Evolutionary conservation across 192 early-diverging fungal genomes (phyloP).

Genomic region (Coemansia sp.): DNA sequence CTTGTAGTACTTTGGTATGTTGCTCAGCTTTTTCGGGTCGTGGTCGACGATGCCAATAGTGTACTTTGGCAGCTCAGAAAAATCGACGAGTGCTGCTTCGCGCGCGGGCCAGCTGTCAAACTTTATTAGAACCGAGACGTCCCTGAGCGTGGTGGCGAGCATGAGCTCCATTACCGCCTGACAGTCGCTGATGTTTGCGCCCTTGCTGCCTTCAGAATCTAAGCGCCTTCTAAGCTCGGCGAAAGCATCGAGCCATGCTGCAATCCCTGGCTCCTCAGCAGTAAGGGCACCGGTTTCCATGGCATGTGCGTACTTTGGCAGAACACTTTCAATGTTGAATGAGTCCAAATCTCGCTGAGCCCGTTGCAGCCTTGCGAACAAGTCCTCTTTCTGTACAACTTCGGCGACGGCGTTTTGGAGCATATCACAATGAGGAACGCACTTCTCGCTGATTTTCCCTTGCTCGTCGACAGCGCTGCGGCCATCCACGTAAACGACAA

Average conservation of each 20-base stretch:
- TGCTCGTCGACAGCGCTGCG: conserved; percentile 1
- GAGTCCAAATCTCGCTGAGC: conserved; percentile 61
- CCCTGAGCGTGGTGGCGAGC: conserved; percentile 75
- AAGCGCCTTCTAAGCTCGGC: conserved; percentile 11
- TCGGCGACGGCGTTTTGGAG: conserved; percentile 33
- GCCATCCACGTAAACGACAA: conserved; percentile 56
- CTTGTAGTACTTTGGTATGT: conserved; percentile 57
- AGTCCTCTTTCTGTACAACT: conserved; percentile 50
- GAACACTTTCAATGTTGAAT: conserved; percentile 62
- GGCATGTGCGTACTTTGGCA: conserved; percentile 30
- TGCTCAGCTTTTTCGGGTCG: conserved; percentile 69
- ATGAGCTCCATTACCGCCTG: conserved; percentile 69
- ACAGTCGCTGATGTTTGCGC: conserved; percentile 10
- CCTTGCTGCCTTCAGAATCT: not conserved
- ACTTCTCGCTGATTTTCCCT: conserved; percentile 3
- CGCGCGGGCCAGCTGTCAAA: conserved; percentile 20
- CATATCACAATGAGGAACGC: conserved; percentile 16
- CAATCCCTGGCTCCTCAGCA: conserved; percentile 14
- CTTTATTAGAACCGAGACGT: conserved; percentile 70
- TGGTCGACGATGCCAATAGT: conserved; percentile 65
- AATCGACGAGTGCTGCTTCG: not conserved
- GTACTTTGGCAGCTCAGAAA: not conserved
- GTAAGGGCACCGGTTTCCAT: conserved; percentile 23
- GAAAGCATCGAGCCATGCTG: conserved; percentile 37
- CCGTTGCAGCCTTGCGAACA: conserved; percentile 51